A percentile compares a stretch with the other conserved stretches of the same genome.
These are phyloP conservation scores for Trichomonas gallinae DNA, from an alignment of 208 protist genomes.

Conservation along the genomic window DNA sequence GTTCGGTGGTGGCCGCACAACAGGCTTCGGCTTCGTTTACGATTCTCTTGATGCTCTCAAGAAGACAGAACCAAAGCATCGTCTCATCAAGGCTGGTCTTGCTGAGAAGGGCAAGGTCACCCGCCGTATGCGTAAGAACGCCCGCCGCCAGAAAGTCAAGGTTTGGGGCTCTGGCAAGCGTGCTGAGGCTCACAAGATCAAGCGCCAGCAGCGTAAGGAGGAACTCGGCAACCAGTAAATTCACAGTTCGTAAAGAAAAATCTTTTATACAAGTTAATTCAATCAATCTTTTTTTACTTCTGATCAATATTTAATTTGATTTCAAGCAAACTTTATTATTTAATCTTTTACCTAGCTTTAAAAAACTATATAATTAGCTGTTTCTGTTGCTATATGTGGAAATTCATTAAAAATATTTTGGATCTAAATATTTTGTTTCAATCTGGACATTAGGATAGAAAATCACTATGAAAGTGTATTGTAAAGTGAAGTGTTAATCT, in stretches of 20 bases:
- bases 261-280: too few species aligned
- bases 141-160: neutral
- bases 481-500: too few species aligned
- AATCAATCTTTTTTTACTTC: too few species aligned
- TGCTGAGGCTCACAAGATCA: neutral
- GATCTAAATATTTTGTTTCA: too few species aligned
- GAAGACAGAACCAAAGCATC: constrained; percentile 90
- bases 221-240: neutral
- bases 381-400: too few species aligned
- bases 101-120: neutral
- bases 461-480: too few species aligned
- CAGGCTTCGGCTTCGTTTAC: constrained; percentile 98
- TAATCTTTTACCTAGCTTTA: too few species aligned
- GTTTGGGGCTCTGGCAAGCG: neutral
- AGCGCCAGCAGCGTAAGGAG: neutral
- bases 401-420: too few species aligned
- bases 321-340: too few species aligned
- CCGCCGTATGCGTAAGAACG: constrained; percentile 14
- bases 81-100: constrained; percentile 53
- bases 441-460: too few species aligned
- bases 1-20: constrained; percentile 93
- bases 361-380: too few species aligned
- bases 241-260: neutral
- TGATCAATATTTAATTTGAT: too few species aligned
- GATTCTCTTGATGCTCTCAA: constrained; percentile 71